phyloP scores from a whole-genome alignment of 345 rosid species.

The Gossypium turneri region DNA sequence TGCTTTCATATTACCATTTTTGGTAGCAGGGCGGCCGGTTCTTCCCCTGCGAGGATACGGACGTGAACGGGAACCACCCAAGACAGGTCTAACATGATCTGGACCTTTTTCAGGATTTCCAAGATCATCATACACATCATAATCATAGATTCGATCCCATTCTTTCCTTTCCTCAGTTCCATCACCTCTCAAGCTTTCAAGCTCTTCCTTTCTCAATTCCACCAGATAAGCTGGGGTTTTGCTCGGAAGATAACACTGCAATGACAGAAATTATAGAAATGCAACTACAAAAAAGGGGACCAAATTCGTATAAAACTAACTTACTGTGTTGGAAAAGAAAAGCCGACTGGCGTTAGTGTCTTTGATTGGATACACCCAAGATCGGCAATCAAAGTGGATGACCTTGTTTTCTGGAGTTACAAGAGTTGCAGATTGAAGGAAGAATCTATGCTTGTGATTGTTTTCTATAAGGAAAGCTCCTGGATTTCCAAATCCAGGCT shows the following conservation, averaged over 20 bases:
- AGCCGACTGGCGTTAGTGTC: conserved; percentile 32
- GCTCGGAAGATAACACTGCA: conserved; percentile 51
- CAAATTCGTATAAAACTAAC: conserved; percentile 15
- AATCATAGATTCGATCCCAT: conserved; percentile 59
- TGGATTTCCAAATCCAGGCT: conserved; percentile 44
- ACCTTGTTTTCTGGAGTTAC: conserved; percentile 17
- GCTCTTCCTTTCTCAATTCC: conserved; percentile 46
- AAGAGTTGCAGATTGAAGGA: conserved; percentile 46
- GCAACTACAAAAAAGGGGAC: neutral
- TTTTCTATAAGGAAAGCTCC: conserved; percentile 45
- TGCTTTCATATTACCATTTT: conserved; percentile 24
- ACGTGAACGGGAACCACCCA: conserved; percentile 41
- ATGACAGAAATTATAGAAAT: neutral
- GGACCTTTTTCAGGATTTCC: conserved; percentile 42
- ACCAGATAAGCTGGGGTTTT: conserved; percentile 45
- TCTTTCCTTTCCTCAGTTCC: conserved; percentile 45
- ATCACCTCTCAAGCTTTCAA: conserved; percentile 45
- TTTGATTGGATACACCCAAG: conserved; percentile 56
- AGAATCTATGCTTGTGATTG: conserved; percentile 42
- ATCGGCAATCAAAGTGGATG: conserved; percentile 52
- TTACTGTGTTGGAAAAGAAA: conserved; percentile 53
- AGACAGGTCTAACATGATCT: conserved; percentile 35
- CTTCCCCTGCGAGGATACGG: conserved; percentile 60
- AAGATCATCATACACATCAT: conserved; percentile 54
- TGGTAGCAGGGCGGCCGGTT: conserved; percentile 42